These are phyloP conservation scores for Globisporangium yorkense DNA, from an alignment of 352 stramenopile species.

Conservation along the genomic window DNA sequence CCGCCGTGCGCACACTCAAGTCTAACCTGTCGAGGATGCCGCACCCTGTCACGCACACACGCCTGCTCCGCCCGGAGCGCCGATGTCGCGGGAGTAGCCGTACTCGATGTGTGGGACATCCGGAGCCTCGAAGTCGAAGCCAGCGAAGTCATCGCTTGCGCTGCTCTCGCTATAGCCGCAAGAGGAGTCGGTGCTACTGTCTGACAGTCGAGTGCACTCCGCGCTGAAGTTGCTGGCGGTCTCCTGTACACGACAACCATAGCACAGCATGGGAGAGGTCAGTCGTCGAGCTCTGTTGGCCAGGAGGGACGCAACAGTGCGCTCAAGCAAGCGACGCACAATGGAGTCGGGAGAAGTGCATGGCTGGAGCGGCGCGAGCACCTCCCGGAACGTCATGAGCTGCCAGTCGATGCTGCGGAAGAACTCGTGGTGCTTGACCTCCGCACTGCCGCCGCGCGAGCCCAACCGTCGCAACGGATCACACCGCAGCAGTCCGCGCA, in stretches of 20 bases:
- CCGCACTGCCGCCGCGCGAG: conserved; percentile 33
- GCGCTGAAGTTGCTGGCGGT: conserved; percentile 82
- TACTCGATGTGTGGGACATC: conserved; percentile 47
- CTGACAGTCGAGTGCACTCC: conserved; percentile 73
- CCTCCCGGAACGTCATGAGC: conserved; percentile 51
- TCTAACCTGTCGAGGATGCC: background rate
- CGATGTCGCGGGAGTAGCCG: conserved; percentile 37
- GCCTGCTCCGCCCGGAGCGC: conserved; percentile 1
- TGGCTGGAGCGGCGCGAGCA: conserved; percentile 56
- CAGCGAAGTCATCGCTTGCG: conserved; percentile 70
- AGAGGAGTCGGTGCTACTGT: conserved; percentile 32
- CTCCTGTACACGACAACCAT: conserved; percentile 12
- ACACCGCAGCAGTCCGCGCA: conserved; percentile 37
- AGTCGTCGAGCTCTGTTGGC: no score
- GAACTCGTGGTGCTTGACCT: conserved; percentile 61
- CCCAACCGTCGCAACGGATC: conserved; percentile 51
- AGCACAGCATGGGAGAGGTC: background rate
- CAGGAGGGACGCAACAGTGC: no score
- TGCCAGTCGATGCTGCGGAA: conserved; percentile 66
- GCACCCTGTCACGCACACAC: conserved; percentile 8
- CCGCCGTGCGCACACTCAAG: no score
- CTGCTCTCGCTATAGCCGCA: conserved; percentile 10
- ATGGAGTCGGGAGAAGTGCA: conserved; percentile 39
- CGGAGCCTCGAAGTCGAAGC: conserved; percentile 82
- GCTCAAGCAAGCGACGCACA: conserved; percentile 21